Conservation (phyloP, 1,284 basidiomycete species). For the Naganishia sp. region DNA sequence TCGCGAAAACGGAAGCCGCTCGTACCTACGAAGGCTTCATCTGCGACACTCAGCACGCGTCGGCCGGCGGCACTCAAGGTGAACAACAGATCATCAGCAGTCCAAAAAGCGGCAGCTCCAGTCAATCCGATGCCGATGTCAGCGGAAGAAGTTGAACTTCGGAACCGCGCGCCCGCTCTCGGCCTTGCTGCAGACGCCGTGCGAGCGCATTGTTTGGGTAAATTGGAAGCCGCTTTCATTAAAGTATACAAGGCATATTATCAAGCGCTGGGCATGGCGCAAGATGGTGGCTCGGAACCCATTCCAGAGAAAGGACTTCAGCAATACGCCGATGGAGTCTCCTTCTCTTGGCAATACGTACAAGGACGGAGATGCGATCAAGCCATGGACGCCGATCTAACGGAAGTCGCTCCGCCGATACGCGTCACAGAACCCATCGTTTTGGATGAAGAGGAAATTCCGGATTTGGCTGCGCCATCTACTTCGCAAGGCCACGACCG, state of each 20-base stretch:
- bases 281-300: too few species aligned
- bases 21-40: constrained; percentile 5
- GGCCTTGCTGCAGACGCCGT: constrained; percentile 3
- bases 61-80: neutral
- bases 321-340: too few species aligned
- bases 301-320: too few species aligned
- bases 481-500: neutral
- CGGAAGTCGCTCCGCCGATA: constrained; percentile 23
- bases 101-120: neutral
- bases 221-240: constrained; percentile 15
- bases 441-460: constrained; percentile 15
- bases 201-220: constrained; percentile 15
- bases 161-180: neutral
- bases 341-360: too few species aligned
- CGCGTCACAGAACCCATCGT: constrained; percentile 21
- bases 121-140: neutral
- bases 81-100: neutral
- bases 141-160: constrained; percentile 7
- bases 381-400: neutral
- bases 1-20: constrained; percentile 6
- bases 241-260: constrained; percentile 14
- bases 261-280: neutral
- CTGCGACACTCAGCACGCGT: constrained; percentile 7
- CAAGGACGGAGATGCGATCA: neutral
- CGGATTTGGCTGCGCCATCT: neutral